A percentile compares a stretch with the other conserved stretches of the same genome.
phyloP scores from a whole-genome alignment of 306 rosid genomes.

The Datisca glomerata region DNA sequence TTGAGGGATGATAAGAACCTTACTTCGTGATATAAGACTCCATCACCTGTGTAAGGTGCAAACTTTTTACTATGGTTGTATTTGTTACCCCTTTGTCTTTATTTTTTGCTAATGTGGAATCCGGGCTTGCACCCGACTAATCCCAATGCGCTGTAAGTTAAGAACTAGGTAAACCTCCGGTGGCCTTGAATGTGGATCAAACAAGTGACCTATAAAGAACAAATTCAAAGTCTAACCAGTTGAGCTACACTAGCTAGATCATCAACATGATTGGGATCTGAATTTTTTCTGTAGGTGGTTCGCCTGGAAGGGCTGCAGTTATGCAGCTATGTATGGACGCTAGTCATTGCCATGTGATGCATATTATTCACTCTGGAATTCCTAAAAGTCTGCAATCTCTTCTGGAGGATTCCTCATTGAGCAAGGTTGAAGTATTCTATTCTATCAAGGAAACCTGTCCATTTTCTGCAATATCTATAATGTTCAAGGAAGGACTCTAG shows the following conservation, averaged over 20 bases:
- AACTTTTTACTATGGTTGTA: too few species aligned
- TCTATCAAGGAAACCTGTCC: not conserved
- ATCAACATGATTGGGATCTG: not conserved
- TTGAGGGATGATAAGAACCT: too few species aligned
- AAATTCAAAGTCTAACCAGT: not conserved
- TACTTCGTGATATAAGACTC: too few species aligned
- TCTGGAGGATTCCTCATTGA: slow-evolving; percentile 54
- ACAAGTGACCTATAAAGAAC: not conserved
- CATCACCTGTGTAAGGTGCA: too few species aligned
- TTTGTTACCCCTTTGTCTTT: too few species aligned
- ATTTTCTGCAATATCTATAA: not conserved
- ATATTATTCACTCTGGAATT: slow-evolving; percentile 77
- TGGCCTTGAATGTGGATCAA: not conserved
- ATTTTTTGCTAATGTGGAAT: too few species aligned
- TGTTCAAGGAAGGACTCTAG: too few species aligned
- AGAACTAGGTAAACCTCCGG: too few species aligned
- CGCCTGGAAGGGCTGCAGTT: slow-evolving; percentile 77
- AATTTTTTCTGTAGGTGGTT: slow-evolving; percentile 36
- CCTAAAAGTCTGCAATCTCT: slow-evolving; percentile 50
- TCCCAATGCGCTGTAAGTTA: too few species aligned
- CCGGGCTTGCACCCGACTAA: too few species aligned
- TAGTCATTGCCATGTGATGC: slow-evolving; percentile 64
- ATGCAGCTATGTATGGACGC: slow-evolving; percentile 66
- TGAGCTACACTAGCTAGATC: not conserved
- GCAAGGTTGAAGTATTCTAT: slow-evolving; percentile 41